Evolutionary conservation across 352 stramenopile species (phyloP).

Genomic region (Globisporangium megalacanthum): DNA sequence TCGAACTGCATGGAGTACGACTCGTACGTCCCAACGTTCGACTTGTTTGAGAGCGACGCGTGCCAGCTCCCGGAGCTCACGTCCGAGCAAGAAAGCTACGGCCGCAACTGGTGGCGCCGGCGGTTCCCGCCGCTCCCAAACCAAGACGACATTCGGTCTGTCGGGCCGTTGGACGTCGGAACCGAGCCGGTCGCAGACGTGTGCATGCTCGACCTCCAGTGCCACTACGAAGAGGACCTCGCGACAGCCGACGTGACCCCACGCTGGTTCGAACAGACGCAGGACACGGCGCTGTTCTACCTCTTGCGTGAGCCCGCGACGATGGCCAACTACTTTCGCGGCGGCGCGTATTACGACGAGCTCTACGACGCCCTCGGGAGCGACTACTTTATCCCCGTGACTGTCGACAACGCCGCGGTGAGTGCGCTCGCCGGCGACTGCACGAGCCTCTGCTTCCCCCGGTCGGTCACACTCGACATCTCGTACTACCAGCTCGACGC

Average conservation of each 20-base stretch:
- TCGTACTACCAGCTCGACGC: constrained; percentile 92
- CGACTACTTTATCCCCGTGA: constrained; percentile 95
- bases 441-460: constrained; percentile 89
- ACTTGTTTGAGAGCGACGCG: constrained; percentile 89
- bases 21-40: constrained; percentile 92
- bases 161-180: constrained; percentile 86
- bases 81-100: constrained; percentile 55
- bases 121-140: constrained; percentile 87
- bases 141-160: constrained; percentile 91
- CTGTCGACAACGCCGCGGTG: constrained; percentile 82
- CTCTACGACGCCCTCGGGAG: constrained; percentile 45
- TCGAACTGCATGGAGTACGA: constrained; percentile 96
- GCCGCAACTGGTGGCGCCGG: constrained; percentile 67
- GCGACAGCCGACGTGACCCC: constrained; percentile 84
- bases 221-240: constrained; percentile 93
- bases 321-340: constrained; percentile 84
- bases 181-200: constrained; percentile 89
- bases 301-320: constrained; percentile 90
- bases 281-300: constrained; percentile 88
- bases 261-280: constrained; percentile 94
- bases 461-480: constrained; percentile 90
- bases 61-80: constrained; percentile 86
- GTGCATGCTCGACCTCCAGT: constrained; percentile 88
- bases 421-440: constrained; percentile 83
- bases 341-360: constrained; percentile 65